phyloP scores from a whole-genome alignment of 2,329 filamentous ascomycete genomes.

The Cladosporium sp. region DNA sequence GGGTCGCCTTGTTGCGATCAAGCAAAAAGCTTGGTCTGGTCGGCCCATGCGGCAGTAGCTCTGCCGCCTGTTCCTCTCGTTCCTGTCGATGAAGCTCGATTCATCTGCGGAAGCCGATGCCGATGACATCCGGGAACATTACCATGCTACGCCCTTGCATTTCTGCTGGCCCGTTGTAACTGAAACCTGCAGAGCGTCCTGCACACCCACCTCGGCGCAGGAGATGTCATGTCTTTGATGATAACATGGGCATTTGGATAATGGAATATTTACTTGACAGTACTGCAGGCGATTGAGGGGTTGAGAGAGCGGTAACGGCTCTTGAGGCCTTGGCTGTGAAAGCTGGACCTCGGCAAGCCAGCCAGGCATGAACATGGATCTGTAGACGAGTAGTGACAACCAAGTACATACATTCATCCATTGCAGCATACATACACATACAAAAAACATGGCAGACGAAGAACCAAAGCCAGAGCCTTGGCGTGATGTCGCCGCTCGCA shows the following conservation, averaged over 20 bases:
- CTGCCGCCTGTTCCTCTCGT: neutral
- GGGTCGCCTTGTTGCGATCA: constrained; percentile 7
- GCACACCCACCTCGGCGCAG: no score
- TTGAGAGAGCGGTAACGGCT: no score
- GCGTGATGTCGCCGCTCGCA: constrained; percentile 38
- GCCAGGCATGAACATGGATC: neutral
- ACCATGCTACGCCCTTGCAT: no score
- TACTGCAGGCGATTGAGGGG: neutral
- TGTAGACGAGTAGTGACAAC: neutral
- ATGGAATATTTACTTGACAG: no score
- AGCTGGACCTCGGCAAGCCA: neutral
- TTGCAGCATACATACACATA: neutral
- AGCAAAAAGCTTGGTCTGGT: constrained; percentile 7
- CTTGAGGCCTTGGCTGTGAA: no score
- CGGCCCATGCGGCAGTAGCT: neutral
- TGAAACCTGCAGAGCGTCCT: no score
- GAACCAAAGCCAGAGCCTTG: constrained; percentile 25
- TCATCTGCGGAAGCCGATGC: neutral
- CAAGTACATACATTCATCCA: neutral
- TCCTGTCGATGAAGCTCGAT: neutral
- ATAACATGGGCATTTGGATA: no score
- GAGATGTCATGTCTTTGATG: no score
- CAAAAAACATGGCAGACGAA: neutral
- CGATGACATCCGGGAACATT: no score
- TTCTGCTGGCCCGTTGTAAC: no score